Percentiles rank a stretch among this genome's conserved stretches.
Evolutionary conservation across 1,284 basidiomycete genomes (phyloP).

Genomic region (Fomitopsis pinicola): DNA sequence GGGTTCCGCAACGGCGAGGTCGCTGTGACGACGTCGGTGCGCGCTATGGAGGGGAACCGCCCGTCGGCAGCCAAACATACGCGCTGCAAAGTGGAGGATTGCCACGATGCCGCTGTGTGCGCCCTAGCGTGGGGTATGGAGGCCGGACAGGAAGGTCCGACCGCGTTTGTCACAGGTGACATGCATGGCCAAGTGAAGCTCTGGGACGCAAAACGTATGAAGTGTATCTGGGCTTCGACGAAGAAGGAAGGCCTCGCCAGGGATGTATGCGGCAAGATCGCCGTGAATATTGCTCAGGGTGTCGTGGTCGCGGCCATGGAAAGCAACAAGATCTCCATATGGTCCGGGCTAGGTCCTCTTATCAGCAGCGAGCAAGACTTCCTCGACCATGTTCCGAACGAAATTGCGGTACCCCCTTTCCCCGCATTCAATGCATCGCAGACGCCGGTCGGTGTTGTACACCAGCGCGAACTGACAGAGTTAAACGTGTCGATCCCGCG

Average conservation of each 20-base stretch:
- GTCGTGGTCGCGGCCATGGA: conserved; percentile 45
- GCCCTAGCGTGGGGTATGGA: conserved; percentile 45
- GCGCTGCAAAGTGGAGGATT: conserved; percentile 46
- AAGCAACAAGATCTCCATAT: conserved; percentile 55
- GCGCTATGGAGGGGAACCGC: conserved; percentile 52
- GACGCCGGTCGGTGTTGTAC: conserved; percentile 8
- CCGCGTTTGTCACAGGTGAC: conserved; percentile 48
- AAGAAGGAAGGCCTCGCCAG: conserved; percentile 30
- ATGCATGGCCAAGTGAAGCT: conserved; percentile 66
- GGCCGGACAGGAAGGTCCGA: conserved; percentile 16
- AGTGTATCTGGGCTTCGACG: conserved; percentile 61
- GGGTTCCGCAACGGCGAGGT: conserved; percentile 73
- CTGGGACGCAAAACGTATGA: conserved; percentile 56
- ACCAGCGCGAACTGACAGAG: conserved; percentile 12
- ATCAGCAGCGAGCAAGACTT: conserved; percentile 7
- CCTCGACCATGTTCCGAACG: conserved; percentile 11
- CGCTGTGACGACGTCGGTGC: conserved; percentile 52
- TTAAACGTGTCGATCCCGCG: conserved; percentile 22
- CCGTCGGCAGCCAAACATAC: conserved; percentile 40
- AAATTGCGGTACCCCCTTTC: conserved; percentile 27
- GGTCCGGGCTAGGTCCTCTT: conserved; percentile 36
- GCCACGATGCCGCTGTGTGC: conserved; percentile 55
- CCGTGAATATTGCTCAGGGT: conserved; percentile 38
- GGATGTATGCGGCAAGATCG: conserved; percentile 48
- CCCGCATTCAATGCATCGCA: conserved; percentile 8